phyloP scores from a whole-genome alignment of 495 filamentous ascomycete genomes.

The Aspergillus nanangensis region DNA sequence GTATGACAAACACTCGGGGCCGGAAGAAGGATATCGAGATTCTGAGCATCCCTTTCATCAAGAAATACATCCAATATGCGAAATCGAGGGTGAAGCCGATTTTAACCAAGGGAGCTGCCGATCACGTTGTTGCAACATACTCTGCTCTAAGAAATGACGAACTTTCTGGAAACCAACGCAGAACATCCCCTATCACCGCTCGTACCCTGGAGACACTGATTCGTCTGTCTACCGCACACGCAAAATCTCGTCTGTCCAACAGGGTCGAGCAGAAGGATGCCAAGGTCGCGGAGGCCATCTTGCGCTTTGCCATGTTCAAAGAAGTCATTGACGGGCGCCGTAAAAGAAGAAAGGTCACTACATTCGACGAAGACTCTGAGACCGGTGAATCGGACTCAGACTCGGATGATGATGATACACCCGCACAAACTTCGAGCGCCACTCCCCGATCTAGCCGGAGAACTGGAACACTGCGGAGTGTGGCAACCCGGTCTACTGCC shows the following conservation, averaged over 20 bases:
- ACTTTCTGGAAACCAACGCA: constrained; percentile 86
- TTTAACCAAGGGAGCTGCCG: constrained; percentile 86
- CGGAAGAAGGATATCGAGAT: constrained; percentile 76
- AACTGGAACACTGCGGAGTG: constrained; percentile 49
- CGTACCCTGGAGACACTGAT: constrained; percentile 97
- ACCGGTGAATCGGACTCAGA: constrained; percentile 39
- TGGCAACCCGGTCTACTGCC: constrained; percentile 34
- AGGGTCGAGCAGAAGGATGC: constrained; percentile 93
- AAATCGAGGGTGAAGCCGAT: constrained; percentile 88
- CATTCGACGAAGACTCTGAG: constrained; percentile 45
- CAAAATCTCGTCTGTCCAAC: constrained; percentile 86
- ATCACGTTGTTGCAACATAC: constrained; percentile 90
- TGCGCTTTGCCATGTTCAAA: constrained; percentile 97
- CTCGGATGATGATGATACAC: constrained; percentile 30
- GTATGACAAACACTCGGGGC: constrained; percentile 74
- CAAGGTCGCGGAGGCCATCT: constrained; percentile 78
- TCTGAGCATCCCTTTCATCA: constrained; percentile 97
- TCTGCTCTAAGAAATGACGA: constrained; percentile 94
- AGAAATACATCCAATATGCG: constrained; percentile 99
- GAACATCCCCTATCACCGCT: constrained; percentile 91
- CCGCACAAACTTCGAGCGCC: constrained; percentile 29
- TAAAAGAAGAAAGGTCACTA: constrained; percentile 58
- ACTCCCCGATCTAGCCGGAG: constrained; percentile 28
- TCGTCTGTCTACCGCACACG: constrained; percentile 93
- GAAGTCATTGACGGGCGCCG: constrained; percentile 86